Percentiles rank a stretch among this genome's conserved stretches.
These are phyloP conservation scores for Haplosporangium gracile DNA, from an alignment of 192 early-diverging fungal species.

Conservation along the genomic window DNA sequence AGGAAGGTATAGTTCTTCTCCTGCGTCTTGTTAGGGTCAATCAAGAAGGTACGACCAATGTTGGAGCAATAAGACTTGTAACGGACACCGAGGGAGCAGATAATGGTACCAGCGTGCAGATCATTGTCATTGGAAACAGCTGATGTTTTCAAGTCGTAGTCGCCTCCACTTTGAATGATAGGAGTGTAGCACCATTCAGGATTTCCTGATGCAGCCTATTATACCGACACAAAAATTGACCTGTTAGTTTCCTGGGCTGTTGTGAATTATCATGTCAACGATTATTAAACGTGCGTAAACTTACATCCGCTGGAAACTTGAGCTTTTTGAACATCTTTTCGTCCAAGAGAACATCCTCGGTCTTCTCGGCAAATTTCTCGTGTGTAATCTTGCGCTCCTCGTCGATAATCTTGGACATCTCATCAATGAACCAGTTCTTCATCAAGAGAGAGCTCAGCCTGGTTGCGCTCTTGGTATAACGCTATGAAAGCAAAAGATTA, in stretches of 20 bases:
- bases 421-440: constrained; percentile 88
- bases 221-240: no score
- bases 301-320: constrained; percentile 77
- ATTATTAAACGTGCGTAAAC: background rate
- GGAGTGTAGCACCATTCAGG: constrained; percentile 94
- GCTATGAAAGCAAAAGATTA: constrained; percentile 53
- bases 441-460: constrained; percentile 81
- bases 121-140: constrained; percentile 80
- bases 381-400: constrained; percentile 90
- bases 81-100: constrained; percentile 94
- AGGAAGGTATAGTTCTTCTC: constrained; percentile 96
- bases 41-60: constrained; percentile 92
- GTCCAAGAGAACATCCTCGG: constrained; percentile 78
- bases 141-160: constrained; percentile 87
- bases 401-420: constrained; percentile 91
- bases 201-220: constrained; percentile 70
- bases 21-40: constrained; percentile 90
- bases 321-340: constrained; percentile 76
- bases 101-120: constrained; percentile 89
- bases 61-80: constrained; percentile 98
- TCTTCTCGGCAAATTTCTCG: constrained; percentile 79
- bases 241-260: background rate
- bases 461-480: constrained; percentile 78
- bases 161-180: constrained; percentile 96
- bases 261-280: no score